Percentiles rank a stretch among this genome's conserved stretches.
Evolutionary conservation across 192 early-diverging fungal species (phyloP).

Genomic region (Geranomyces variabilis): DNA sequence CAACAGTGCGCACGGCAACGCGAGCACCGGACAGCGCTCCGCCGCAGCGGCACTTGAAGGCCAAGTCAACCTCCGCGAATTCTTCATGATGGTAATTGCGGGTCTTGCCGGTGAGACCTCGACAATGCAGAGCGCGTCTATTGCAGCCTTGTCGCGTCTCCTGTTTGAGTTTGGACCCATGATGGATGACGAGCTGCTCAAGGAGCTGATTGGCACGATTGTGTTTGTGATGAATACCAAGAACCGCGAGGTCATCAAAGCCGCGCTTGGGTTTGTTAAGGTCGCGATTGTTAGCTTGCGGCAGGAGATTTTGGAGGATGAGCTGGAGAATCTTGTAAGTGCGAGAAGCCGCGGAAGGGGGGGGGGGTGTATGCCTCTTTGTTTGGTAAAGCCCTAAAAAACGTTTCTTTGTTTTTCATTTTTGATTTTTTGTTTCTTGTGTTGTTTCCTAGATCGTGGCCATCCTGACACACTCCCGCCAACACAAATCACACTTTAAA

Average conservation of each 20-base stretch:
- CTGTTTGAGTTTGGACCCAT: constrained; percentile 82
- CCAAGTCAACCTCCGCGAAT: constrained; percentile 62
- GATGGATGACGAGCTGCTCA: constrained; percentile 62
- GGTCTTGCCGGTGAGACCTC: constrained; percentile 90
- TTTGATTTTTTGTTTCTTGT: background rate
- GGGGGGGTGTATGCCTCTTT: too few species aligned
- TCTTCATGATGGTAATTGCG: constrained; percentile 90
- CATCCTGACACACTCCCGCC: constrained; percentile 81
- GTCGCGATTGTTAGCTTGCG: constrained; percentile 80
- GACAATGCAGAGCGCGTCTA: constrained; percentile 90
- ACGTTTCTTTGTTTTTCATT: background rate
- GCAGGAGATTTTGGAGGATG: constrained; percentile 67
- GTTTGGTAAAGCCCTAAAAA: too few species aligned
- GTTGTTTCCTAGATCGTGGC: constrained; percentile 27
- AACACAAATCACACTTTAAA: constrained; percentile 89
- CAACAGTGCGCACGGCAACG: background rate
- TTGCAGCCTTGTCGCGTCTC: constrained; percentile 80
- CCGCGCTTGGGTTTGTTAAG: constrained; percentile 92
- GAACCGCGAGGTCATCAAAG: constrained; percentile 90
- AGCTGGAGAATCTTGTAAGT: constrained; percentile 68
- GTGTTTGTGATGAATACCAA: constrained; percentile 77
- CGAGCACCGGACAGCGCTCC: background rate
- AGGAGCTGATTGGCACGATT: constrained; percentile 79
- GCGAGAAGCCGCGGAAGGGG: background rate
- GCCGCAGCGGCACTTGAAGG: background rate